A percentile compares a stretch with the other conserved stretches of the same genome.
These are phyloP conservation scores for Cyberlindnera suaveolens DNA, from an alignment of 805 yeast genomes.

Conservation along the genomic window DNA sequence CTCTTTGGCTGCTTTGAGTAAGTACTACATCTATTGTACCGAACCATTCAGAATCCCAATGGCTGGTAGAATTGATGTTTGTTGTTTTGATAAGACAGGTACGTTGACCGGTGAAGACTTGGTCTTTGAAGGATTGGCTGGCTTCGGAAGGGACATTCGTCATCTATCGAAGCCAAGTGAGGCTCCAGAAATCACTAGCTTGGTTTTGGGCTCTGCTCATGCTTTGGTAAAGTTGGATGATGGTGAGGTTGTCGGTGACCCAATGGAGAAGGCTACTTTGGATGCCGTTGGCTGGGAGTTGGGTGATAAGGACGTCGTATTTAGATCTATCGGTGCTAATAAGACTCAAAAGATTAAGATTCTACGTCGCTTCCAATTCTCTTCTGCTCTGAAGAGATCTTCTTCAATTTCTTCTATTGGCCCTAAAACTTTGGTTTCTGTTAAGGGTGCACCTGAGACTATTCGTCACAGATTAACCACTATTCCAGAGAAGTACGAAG, in stretches of 20 bases:
- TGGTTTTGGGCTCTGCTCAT: constrained; percentile 89
- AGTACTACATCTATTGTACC: constrained; percentile 89
- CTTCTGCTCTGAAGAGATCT: constrained; percentile 92
- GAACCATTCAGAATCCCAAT: constrained; percentile 97
- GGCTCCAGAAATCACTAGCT: constrained; percentile 63
- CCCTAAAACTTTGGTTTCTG: constrained; percentile 65
- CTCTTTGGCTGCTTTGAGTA: constrained; percentile 81
- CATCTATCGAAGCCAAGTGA: constrained; percentile 49
- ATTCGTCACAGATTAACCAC: constrained; percentile 65
- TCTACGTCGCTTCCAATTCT: constrained; percentile 92
- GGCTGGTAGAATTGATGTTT: constrained; percentile 96
- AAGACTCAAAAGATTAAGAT: constrained; percentile 52
- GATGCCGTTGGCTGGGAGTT: constrained; percentile 83
- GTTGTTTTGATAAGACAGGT: constrained; percentile 98
- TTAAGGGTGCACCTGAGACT: constrained; percentile 98
- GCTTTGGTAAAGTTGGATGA: constrained; percentile 92
- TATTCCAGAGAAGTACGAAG: constrained; percentile 78
- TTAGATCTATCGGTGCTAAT: constrained; percentile 31
- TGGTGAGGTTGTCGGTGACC: constrained; percentile 98
- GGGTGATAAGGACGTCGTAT: constrained; percentile 66
- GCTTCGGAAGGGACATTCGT: constrained; percentile 50
- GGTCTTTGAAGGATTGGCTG: constrained; percentile 94
- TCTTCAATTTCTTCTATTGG: constrained; percentile 68
- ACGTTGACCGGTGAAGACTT: constrained; percentile 96
- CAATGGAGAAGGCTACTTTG: constrained; percentile 96